Evolutionary conservation across 208 protist genomes (phyloP).

Genomic region (Acanthamoeba triangularis): DNA sequence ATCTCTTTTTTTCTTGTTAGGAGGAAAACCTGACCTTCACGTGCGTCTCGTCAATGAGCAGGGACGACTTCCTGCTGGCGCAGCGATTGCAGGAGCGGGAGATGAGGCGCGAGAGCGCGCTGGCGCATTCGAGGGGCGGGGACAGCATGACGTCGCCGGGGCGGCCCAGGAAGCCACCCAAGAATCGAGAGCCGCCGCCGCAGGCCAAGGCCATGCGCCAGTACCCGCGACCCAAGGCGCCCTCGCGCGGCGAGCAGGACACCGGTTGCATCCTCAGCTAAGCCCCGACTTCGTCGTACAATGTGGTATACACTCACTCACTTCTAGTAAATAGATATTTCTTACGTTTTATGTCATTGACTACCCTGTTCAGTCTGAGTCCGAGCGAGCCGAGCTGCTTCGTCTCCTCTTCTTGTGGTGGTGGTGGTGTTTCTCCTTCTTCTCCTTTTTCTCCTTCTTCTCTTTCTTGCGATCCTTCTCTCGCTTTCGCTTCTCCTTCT

Average conservation of each 20-base stretch:
- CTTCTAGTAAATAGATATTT: too few relatives aligned
- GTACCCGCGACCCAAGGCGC: neutral
- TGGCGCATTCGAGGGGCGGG: neutral
- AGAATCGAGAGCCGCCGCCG: neutral
- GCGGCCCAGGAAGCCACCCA: neutral
- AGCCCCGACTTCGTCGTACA: too few relatives aligned
- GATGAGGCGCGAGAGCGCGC: constrained; percentile 32
- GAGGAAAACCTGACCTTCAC: neutral
- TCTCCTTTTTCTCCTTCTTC: constrained; percentile 11
- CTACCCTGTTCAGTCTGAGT: too few relatives aligned
- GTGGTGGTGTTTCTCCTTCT: neutral
- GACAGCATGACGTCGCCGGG: neutral
- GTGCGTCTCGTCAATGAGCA: neutral
- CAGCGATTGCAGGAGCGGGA: constrained; percentile 38
- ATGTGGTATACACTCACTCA: too few relatives aligned
- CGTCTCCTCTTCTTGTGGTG: neutral
- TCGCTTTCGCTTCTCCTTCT: neutral
- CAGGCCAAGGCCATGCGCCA: constrained; percentile 1
- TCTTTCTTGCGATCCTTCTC: constrained; percentile 14
- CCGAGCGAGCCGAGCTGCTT: neutral
- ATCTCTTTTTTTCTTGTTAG: neutral
- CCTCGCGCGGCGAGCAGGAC: neutral
- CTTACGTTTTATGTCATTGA: too few relatives aligned
- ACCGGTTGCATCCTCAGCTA: neutral
- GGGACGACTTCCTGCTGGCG: constrained; percentile 60